These are phyloP conservation scores for Triticum monococcum DNA, from an alignment of 176 grass and related monocot genomes.

Conservation along the genomic window DNA sequence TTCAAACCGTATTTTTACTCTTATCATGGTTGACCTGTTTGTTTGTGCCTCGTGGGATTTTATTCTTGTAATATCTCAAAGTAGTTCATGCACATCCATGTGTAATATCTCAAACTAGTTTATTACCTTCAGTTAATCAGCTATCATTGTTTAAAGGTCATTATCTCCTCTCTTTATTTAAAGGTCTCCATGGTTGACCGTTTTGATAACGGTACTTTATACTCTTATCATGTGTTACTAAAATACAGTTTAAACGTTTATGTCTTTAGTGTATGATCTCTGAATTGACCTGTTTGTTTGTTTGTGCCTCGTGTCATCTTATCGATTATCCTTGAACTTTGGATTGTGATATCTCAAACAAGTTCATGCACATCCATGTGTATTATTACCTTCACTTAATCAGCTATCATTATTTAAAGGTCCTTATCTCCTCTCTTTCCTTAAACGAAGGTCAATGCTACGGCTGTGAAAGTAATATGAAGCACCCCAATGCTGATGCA, in stretches of 20 bases:
- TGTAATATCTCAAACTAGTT: background rate
- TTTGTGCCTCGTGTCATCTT: background rate
- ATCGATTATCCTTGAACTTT: background rate
- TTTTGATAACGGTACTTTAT: background rate
- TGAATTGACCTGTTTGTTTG: background rate
- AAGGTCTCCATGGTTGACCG: background rate
- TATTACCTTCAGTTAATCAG: background rate
- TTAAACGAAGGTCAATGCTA: background rate
- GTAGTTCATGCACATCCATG: background rate
- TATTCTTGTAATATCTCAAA: background rate
- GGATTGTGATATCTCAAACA: background rate
- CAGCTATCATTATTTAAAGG: background rate
- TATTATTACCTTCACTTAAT: background rate
- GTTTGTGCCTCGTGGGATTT: background rate
- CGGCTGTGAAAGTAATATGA: background rate
- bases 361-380: background rate
- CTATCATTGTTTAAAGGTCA: no score
- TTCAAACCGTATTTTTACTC: no score
- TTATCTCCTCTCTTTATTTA: no score
- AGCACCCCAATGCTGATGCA: slow-evolving; percentile 1
- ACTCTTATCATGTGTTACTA: background rate
- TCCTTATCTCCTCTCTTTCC: background rate
- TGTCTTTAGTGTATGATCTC: background rate
- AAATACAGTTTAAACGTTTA: background rate
- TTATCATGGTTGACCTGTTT: background rate